Base-by-base conservation (phyloP, 352 stramenopile genomes). In the Globisporangium camurandrum region DNA sequence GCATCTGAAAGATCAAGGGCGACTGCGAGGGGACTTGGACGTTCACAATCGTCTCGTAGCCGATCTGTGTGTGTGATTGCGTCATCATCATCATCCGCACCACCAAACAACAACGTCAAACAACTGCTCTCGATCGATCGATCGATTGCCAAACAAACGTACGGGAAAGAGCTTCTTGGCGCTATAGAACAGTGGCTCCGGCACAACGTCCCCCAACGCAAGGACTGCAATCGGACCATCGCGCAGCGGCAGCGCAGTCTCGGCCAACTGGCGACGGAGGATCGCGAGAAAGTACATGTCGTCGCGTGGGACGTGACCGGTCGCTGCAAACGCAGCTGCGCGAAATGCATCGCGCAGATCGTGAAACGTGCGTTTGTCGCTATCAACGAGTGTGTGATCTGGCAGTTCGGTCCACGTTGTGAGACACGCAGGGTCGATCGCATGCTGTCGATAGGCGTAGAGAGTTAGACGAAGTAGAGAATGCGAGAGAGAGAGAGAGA, bases 101-200 rank as follows among this genome's bases (percentile, higher is more conserved):
- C 8, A 17, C 4, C 47, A 59, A 2, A 47, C 57, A 22, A 4
- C 11, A 16, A 46, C 16, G 33, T 17, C n/a, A 58, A 16, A 39
- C 14, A 33, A 39, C 22, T 14, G 44, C 7, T n/a, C n/a, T n/a
- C n/a, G n/a, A n/a, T n/a, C n/a, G n/a, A n/a, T n/a, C n/a, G n/a
- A n/a, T n/a, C n/a, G n/a, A 48, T 4, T 34, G 8, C 49, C 22
- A 34, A 4, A 12, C 10, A 50, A 51, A 54, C 64, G 24, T 41
- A 88, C 75, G 27, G 82, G 79, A 50, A 89, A 91, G 3, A 93
- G 57, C 42, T 87, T 87, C 54, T 88, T 87, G 30, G 65, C 71
- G 22, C 69, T 88, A 50, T 82, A 85, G 59, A 84, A 91, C 3
- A 79, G 62, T 27, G 76, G 57, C 39, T 87, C 81, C 3, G 78